Evolutionary conservation across 106 monocot genomes (phyloP).

Genomic region (Acorus gramineus): DNA sequence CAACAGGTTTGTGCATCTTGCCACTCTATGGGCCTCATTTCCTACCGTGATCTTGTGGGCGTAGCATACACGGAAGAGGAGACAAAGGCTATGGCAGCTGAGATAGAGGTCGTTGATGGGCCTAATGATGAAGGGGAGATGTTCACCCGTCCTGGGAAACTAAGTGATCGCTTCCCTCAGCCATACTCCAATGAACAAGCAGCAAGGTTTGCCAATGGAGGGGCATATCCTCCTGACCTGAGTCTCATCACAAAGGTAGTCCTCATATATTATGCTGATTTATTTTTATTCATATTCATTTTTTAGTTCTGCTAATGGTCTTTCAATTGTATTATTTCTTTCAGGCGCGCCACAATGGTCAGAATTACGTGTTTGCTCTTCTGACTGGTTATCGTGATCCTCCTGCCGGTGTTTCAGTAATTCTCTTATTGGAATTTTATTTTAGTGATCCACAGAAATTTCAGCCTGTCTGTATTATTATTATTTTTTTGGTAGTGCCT

Average conservation of each 20-base stretch:
- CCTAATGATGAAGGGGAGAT: constrained; percentile 84
- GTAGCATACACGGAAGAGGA: constrained; percentile 92
- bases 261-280: background rate
- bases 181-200: constrained; percentile 73
- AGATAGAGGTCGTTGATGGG: constrained; percentile 75
- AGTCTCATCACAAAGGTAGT: constrained; percentile 70
- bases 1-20: constrained; percentile 65
- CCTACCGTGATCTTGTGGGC: constrained; percentile 79
- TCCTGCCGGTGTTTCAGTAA: constrained; percentile 82
- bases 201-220: constrained; percentile 69
- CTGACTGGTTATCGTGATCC: constrained; percentile 92
- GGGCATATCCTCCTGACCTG: constrained; percentile 73
- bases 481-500: no score
- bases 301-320: no score
- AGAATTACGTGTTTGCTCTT: constrained; percentile 87
- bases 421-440: background rate
- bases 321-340: background rate
- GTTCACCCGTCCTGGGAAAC: constrained; percentile 68
- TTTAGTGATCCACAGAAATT: no score
- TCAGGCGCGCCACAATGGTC: constrained; percentile 85
- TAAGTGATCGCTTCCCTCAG: constrained; percentile 70
- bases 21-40: constrained; percentile 66
- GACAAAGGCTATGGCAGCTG: constrained; percentile 82
- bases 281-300: no score
- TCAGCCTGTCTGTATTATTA: no score